phyloP scores from a whole-genome alignment of 2,329 filamentous ascomycete species.

The Escovopsis sp. region DNA sequence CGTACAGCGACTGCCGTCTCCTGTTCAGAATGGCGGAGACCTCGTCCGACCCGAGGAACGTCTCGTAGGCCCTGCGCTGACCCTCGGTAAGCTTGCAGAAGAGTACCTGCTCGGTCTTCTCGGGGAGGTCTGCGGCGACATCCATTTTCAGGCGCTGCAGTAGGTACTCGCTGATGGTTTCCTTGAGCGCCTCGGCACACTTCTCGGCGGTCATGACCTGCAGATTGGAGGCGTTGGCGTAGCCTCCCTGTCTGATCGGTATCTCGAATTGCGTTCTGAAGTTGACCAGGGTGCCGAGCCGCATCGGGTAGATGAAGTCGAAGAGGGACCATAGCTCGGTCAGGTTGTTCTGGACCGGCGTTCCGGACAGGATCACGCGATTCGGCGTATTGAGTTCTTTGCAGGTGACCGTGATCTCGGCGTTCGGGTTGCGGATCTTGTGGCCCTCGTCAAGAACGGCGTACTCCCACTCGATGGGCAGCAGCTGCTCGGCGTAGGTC shows the following conservation, averaged over 20 bases:
- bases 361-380: constrained; percentile 84
- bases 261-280: constrained; percentile 89
- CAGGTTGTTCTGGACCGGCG: constrained; percentile 94
- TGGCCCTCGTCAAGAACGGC: constrained; percentile 93
- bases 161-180: constrained; percentile 84
- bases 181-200: constrained; percentile 85
- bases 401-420: constrained; percentile 84
- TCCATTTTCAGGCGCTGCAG: constrained; percentile 87
- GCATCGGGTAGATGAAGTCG: constrained; percentile 95
- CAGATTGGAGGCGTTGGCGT: constrained; percentile 85
- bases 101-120: constrained; percentile 90
- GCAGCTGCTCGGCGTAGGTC: constrained; percentile 70
- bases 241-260: constrained; percentile 83
- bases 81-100: constrained; percentile 78
- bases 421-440: constrained; percentile 94
- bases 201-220: constrained; percentile 90
- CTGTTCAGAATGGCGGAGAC: constrained; percentile 68
- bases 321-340: constrained; percentile 94
- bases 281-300: constrained; percentile 75
- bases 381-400: constrained; percentile 87
- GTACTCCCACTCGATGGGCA: constrained; percentile 80
- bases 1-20: constrained; percentile 67
- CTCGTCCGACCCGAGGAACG: constrained; percentile 68
- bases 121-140: constrained; percentile 81
- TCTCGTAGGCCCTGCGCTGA: constrained; percentile 67